Conservation (phyloP, 352 stramenopile genomes). For the Plasmopara muralis region DNA sequence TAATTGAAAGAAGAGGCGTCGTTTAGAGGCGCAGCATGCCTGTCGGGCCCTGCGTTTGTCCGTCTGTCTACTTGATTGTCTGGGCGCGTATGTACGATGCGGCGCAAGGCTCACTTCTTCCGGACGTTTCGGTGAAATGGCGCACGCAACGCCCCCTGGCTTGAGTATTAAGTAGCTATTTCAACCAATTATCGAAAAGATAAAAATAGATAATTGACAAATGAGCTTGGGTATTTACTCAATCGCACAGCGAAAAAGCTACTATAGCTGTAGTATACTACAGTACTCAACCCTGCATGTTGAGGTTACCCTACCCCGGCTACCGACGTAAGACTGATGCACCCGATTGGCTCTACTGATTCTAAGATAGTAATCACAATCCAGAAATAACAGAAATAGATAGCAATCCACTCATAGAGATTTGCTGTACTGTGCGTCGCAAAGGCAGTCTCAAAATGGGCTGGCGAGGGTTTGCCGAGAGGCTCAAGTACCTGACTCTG, state of each 20-base stretch:
- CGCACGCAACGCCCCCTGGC: constrained; percentile 23
- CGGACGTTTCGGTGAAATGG: constrained; percentile 21
- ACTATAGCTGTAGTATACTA: background rate
- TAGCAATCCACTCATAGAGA: no score
- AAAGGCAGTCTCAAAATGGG: no score
- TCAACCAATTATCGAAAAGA: constrained; percentile 8
- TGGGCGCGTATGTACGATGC: constrained; percentile 3
- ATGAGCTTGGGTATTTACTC: constrained; percentile 1
- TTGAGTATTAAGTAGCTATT: constrained; percentile 6
- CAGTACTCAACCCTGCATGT: background rate
- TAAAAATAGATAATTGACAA: background rate
- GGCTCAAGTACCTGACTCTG: no score
- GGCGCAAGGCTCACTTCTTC: constrained; percentile 17
- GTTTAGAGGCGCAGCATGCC: constrained; percentile 38
- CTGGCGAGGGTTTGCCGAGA: no score
- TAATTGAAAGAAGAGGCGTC: constrained; percentile 21
- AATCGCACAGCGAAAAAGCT: background rate
- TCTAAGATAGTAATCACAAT: no score
- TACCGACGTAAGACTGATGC: no score
- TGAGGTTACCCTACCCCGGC: no score
- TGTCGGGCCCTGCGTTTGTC: constrained; percentile 21
- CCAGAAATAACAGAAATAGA: no score
- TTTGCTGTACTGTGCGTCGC: no score
- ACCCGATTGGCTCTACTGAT: no score
- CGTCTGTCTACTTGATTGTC: constrained; percentile 13